A percentile compares a stretch with the other conserved stretches of the same genome.
phyloP scores from a whole-genome alignment of 495 filamentous ascomycete genomes.

The Daldinia childiae region DNA sequence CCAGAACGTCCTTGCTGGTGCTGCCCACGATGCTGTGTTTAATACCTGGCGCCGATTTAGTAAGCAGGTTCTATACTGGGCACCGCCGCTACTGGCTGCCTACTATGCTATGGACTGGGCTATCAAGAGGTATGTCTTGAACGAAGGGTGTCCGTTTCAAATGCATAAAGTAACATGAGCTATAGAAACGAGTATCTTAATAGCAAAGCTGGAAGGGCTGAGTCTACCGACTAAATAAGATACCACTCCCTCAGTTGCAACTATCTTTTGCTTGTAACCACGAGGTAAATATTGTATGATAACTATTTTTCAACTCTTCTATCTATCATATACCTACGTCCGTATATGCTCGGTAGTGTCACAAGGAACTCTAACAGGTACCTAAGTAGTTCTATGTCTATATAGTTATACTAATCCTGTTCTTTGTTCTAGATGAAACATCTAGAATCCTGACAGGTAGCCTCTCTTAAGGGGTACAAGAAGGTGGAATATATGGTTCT shows the following conservation, averaged over 20 bases:
- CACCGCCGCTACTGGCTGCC: constrained; percentile 74
- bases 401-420: no score
- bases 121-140: constrained; percentile 70
- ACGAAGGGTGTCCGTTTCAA: neutral
- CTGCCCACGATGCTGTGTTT: constrained; percentile 63
- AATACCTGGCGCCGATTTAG: constrained; percentile 66
- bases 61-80: constrained; percentile 78
- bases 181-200: constrained; percentile 37
- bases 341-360: no score
- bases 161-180: neutral
- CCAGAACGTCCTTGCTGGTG: constrained; percentile 62
- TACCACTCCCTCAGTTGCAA: neutral
- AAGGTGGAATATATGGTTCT: no score
- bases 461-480: no score
- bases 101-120: constrained; percentile 88
- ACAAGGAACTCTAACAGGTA: no score
- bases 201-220: constrained; percentile 25
- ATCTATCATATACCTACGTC: no score
- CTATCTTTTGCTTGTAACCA: neutral
- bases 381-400: no score
- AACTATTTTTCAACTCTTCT: no score
- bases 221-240: neutral
- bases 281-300: no score
- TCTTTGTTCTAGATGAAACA: no score
- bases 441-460: no score